Evolutionary conservation across 768 basidiomycete genomes (phyloP).

Genomic region (Leucocoprinus leucothites): DNA sequence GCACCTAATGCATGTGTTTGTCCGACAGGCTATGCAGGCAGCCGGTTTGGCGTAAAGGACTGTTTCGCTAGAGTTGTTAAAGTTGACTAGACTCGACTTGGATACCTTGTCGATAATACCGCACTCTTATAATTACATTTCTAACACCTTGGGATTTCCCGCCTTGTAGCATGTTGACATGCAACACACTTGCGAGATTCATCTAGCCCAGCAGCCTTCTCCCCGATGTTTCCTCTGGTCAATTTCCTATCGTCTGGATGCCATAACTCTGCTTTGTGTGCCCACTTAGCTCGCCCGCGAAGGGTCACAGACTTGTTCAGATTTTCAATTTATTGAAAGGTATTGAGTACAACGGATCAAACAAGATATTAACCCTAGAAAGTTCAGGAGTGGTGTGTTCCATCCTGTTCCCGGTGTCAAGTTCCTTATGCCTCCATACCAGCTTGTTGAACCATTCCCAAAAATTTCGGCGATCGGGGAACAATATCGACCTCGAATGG

Average conservation of each 20-base stretch:
- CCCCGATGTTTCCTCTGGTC: too few relatives aligned
- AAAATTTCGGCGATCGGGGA: conserved; percentile 17
- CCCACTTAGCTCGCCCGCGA: too few relatives aligned
- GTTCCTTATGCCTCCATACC: conserved; percentile 8
- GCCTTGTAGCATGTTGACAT: background rate
- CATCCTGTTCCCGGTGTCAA: too few relatives aligned
- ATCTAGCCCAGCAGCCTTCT: background rate
- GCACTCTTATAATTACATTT: background rate
- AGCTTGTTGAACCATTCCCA: conserved; percentile 17
- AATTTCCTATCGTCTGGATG: too few relatives aligned
- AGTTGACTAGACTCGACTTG: conserved; percentile 20
- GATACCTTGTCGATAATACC: background rate
- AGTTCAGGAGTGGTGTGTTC: too few relatives aligned
- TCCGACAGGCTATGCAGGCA: conserved; percentile 68
- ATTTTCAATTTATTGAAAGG: too few relatives aligned
- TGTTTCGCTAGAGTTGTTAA: background rate
- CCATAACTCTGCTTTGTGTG: too few relatives aligned
- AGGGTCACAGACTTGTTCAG: too few relatives aligned
- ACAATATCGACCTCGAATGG: conserved; percentile 20
- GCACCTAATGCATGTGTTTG: background rate
- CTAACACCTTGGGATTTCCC: background rate
- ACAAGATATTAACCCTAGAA: too few relatives aligned
- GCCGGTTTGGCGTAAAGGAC: conserved; percentile 56
- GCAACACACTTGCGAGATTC: background rate
- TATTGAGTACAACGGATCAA: too few relatives aligned